Percentiles rank a stretch among this genome's conserved stretches.
Evolutionary conservation across 2,329 filamentous ascomycete species (phyloP).

Genomic region (Aspergillus candidus): DNA sequence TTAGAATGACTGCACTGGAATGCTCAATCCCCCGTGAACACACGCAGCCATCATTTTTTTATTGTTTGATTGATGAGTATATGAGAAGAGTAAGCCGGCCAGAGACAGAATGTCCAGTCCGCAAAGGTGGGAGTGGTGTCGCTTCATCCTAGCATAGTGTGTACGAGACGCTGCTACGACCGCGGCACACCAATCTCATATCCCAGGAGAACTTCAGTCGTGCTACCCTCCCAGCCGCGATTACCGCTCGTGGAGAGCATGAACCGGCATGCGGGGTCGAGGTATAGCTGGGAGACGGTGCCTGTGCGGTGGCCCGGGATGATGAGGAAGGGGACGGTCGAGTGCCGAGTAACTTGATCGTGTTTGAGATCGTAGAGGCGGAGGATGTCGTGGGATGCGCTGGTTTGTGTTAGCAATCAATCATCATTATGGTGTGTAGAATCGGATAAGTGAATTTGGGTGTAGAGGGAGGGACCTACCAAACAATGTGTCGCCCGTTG

Average conservation of each 20-base stretch:
- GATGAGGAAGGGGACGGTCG: conserved; percentile 89
- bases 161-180: too few relatives aligned
- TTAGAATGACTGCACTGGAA: background rate
- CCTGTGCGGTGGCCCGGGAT: conserved; percentile 85
- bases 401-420: conserved; percentile 29
- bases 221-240: conserved; percentile 86
- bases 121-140: too few relatives aligned
- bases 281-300: conserved; percentile 76
- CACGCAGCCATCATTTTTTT: too few relatives aligned
- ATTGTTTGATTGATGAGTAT: too few relatives aligned
- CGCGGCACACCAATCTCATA: conserved; percentile 70
- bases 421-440: too few relatives aligned
- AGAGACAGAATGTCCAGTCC: too few relatives aligned
- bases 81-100: too few relatives aligned
- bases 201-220: conserved; percentile 84
- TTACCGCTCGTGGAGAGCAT: conserved; percentile 92
- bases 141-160: too few relatives aligned
- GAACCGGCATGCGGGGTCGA: conserved; percentile 81
- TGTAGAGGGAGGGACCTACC: conserved; percentile 44
- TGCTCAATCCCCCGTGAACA: too few relatives aligned
- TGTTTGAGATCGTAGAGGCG: conserved; percentile 82
- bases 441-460: too few relatives aligned
- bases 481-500: conserved; percentile 86
- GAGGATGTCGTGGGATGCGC: conserved; percentile 87
- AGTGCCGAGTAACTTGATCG: conserved; percentile 60